Evolutionary conservation across 1,284 basidiomycete genomes (phyloP), one percentile per base, ranked within the genome.

Genomic region (Ceratobasidium theobromae): DNA sequence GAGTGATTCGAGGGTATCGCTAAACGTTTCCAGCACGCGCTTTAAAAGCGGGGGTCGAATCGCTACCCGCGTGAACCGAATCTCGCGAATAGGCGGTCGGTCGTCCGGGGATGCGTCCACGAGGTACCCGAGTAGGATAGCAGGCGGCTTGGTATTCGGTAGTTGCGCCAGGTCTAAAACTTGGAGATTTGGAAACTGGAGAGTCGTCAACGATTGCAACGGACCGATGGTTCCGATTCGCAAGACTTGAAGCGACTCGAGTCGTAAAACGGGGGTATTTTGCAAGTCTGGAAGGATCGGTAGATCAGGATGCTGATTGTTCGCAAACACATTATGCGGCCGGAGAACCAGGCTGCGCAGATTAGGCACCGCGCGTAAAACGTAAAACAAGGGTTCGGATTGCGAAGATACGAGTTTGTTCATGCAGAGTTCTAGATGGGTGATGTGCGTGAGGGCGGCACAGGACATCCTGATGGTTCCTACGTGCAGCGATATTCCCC

Each of bases 1-100:
- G 23, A 57, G 54, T 6, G 41, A 57, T 41, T 57, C 54, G 23
- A 57, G 41, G 4, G 54, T 57, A n/a, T 23, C 16, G 40, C 27
- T 28, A 18, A 43, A 57, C n/a, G 54, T 16, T 27, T 43, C 12
- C 14, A 57, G 12, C 5, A 41, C 40, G 6, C 14, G 14, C 25
- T 45, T 28, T 11, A 57, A 45, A 5, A n/a, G 11, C 2, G 2
- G 14, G 3, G 53, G 5, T 6, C 28, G 35, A 5, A 57, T 40
- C 6, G 25, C 9, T 4, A 57, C 12, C 25, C 5, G 54, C n/a
- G 30, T 57, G 14, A 57, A 40, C n/a, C 54, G 38, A 14, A 57
- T 18, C 30, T 57, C 40, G 16, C 54, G 40, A 28, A 57, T 43
- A 6, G 54, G 40, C 23, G 54, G 54, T 16, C 40, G 14, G 25